Evolutionary conservation across 106 monocot genomes (phyloP), one percentile per base, ranked within the genome.

Genomic region (Cymbidium sinense): DNA sequence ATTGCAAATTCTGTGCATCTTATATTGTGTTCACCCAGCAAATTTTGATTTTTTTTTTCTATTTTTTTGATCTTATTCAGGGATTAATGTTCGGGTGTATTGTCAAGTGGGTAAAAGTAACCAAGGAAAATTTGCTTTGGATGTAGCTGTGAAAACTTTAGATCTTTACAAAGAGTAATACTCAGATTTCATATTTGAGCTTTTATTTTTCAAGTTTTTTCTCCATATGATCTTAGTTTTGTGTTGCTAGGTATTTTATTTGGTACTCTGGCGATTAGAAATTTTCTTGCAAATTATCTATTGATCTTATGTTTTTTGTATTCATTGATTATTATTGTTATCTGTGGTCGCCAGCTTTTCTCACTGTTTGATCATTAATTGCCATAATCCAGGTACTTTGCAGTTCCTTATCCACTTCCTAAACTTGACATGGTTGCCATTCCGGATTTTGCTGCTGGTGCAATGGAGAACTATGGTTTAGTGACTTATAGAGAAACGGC

Each of bases 371-470:
- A 27, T 79, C 34, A 70, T 29, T 76, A 44, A 62, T 76, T 43
- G 20, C 23, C 72, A 28, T 75, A 19, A 34, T 36, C 12, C 80
- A 96, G 96, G 50, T 98, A 98, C 76, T 94, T 98, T 83, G 83
- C 71, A 20, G 85, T 83, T 43, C 89, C 94, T 33, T 98, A 98
- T 77, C 75, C 91, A 36, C 91, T 98, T 54, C 96, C 96, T 30
- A 98, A 98, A 73, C 75, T 98, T 85, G 96, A 98, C 82, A 98
- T 98, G 96, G 81, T 98, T 64, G 96, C 91, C 34, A 94, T 98
- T 78, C 94, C 96, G 82, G 96, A 98, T 90, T 98, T 98, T 91
- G 81, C 94, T 85, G 85, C 89, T 81, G 94, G 96, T 4, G 96
- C 94, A 30, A 98, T 94, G 94, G 96, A 98, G 77, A 98, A 98